Evolutionary conservation across 2,329 filamentous ascomycete genomes (phyloP).

Genomic region (Cryphonectria japonica): DNA sequence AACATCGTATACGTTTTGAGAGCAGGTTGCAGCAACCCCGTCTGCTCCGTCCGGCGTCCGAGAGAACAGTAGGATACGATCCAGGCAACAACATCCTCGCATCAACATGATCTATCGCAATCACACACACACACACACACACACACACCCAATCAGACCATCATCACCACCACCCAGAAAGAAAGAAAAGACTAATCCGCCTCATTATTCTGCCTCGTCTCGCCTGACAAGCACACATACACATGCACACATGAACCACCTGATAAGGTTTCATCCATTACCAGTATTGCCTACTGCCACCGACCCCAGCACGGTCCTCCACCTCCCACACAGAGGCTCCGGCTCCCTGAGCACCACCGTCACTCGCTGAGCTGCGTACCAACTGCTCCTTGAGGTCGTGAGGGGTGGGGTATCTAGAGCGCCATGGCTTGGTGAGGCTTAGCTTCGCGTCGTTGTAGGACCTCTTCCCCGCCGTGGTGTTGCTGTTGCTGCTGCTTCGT

Average conservation of each 20-base stretch:
- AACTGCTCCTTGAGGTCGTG: slow-evolving; percentile 26
- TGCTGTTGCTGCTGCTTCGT: neutral
- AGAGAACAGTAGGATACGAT: neutral
- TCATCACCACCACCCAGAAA: neutral
- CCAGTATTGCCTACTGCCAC: neutral
- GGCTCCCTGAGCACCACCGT: slow-evolving; percentile 14
- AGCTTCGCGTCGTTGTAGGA: slow-evolving; percentile 23
- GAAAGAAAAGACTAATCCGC: neutral
- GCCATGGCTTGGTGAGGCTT: slow-evolving; percentile 27
- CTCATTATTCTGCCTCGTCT: neutral
- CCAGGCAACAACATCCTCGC: neutral
- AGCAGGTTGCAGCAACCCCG: neutral
- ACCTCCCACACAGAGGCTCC: slow-evolving; percentile 21
- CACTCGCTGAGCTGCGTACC: slow-evolving; percentile 1
- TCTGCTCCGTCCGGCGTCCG: neutral
- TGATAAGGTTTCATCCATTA: neutral
- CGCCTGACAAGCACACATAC: neutral
- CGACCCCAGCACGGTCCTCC: slow-evolving; percentile 8
- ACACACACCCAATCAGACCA: neutral
- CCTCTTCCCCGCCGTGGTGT: neutral
- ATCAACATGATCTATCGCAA: neutral
- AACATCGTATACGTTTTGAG: neutral
- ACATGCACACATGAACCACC: neutral
- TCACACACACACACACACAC: no score
- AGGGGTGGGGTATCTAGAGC: slow-evolving; percentile 28